phyloP scores from a whole-genome alignment of 768 basidiomycete species.

The Rhizopogon vinicolor region DNA sequence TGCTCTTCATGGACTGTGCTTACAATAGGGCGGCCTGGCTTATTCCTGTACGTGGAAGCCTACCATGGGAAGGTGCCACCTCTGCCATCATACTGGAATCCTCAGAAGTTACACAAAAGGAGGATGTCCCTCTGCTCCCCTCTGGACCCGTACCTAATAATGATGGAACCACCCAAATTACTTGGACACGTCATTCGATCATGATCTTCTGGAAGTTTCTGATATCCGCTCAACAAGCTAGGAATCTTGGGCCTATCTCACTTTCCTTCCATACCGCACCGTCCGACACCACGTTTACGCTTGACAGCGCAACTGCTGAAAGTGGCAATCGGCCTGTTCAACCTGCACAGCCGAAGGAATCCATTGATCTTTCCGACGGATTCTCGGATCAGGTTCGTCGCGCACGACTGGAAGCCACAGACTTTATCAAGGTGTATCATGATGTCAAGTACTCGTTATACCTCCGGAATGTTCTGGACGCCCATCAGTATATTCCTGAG shows the following conservation, averaged over 20 bases:
- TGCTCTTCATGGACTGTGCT: conserved; percentile 19
- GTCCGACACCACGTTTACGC: conserved; percentile 4
- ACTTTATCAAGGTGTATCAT: conserved; percentile 59
- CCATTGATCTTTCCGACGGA: conserved; percentile 4
- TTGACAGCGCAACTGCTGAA: conserved; percentile 14
- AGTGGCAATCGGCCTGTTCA: conserved; percentile 19
- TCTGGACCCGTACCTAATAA: conserved; percentile 8
- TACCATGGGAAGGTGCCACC: conserved; percentile 46
- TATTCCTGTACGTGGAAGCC: conserved; percentile 49
- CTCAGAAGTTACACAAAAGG: conserved; percentile 10
- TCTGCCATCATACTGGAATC: conserved; percentile 35
- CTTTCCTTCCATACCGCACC: conserved; percentile 41
- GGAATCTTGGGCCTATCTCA: conserved; percentile 41
- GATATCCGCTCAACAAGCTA: conserved; percentile 30
- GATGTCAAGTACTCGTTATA: conserved; percentile 43
- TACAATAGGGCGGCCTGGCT: conserved; percentile 50
- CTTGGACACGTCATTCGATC: conserved; percentile 44
- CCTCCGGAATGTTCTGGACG: conserved; percentile 46
- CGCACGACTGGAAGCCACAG: conserved; percentile 27
- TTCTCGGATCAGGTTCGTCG: conserved; percentile 12
- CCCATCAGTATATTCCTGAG: conserved; percentile 36
- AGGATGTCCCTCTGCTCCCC: conserved; percentile 15
- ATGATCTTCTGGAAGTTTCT: conserved; percentile 49
- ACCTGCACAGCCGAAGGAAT: conserved; percentile 10
- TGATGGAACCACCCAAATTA: conserved; percentile 24